phyloP scores from a whole-genome alignment of 164 flowering plant species.

The Protea cynaroides region DNA sequence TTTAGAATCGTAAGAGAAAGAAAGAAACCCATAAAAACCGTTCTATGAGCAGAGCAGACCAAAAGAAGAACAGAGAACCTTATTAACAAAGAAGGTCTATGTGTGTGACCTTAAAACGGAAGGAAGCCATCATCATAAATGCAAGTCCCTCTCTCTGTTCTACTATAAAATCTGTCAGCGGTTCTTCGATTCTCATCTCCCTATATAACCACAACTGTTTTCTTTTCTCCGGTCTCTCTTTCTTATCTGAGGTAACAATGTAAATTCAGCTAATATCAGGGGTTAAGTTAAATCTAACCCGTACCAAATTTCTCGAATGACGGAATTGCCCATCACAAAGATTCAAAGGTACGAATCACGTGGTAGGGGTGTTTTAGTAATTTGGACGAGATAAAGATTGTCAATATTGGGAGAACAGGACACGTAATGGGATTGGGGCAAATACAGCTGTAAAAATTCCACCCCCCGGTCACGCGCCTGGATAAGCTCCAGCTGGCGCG shows the following conservation, averaged over 20 bases:
- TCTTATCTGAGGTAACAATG: background rate
- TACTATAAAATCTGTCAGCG: background rate
- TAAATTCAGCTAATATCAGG: too few species aligned
- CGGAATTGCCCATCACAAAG: background rate
- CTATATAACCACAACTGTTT: background rate
- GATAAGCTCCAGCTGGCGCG: conserved; percentile 15
- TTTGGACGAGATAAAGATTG: background rate
- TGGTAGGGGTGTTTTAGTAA: background rate
- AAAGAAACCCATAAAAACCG: background rate
- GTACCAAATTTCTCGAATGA: background rate
- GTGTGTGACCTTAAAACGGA: background rate
- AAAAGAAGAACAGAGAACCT: background rate
- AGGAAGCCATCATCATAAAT: background rate
- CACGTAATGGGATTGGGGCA: background rate
- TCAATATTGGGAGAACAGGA: background rate
- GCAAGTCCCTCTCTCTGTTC: background rate
- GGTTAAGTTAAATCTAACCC: background rate
- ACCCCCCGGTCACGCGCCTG: conserved; percentile 4
- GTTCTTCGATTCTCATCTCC: too few species aligned
- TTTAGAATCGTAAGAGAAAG: background rate
- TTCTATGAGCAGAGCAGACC: background rate
- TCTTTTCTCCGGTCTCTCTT: background rate
- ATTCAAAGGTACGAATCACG: background rate
- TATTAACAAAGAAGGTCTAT: background rate
- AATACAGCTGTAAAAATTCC: background rate